Conservation (phyloP, 163 green algal genomes). For the Scenedesmus sp. region DNA sequence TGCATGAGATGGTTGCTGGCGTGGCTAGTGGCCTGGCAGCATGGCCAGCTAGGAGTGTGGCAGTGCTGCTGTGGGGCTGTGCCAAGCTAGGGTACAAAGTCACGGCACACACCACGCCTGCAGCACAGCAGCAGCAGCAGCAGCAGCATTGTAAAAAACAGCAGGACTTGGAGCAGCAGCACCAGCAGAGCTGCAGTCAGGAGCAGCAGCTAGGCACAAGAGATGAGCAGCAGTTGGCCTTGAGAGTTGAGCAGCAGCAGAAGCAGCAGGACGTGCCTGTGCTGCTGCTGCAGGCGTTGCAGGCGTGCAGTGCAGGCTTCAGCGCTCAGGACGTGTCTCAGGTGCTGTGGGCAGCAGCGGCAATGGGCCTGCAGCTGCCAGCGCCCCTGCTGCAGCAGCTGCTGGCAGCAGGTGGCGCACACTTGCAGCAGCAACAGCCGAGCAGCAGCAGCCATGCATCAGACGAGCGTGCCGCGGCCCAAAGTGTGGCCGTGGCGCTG, state of each 20-base stretch:
- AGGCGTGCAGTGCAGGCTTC: neutral
- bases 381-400: slow-evolving; percentile 25
- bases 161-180: neutral
- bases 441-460: neutral
- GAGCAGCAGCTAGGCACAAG: neutral
- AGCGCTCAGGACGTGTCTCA: slow-evolving; percentile 41
- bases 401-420: neutral
- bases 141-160: neutral
- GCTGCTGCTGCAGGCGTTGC: neutral
- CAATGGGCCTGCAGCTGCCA: slow-evolving; percentile 35
- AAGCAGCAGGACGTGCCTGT: slow-evolving; percentile 18
- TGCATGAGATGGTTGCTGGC: slow-evolving; percentile 20
- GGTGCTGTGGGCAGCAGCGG: slow-evolving; percentile 38
- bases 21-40: neutral
- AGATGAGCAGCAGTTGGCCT: too few relatives aligned
- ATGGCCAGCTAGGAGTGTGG: slow-evolving; percentile 32
- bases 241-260: too few relatives aligned
- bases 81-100: slow-evolving; percentile 35
- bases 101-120: neutral
- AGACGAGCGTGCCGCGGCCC: neutral
- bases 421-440: neutral
- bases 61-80: slow-evolving; percentile 44
- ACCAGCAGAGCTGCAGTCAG: neutral
- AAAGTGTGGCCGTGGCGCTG: slow-evolving; percentile 39
- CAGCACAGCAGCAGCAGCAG: slow-evolving; percentile 29